These are phyloP conservation scores for Zymoseptoria passerinii DNA, from an alignment of 2,329 filamentous ascomycete genomes.

Conservation along the genomic window DNA sequence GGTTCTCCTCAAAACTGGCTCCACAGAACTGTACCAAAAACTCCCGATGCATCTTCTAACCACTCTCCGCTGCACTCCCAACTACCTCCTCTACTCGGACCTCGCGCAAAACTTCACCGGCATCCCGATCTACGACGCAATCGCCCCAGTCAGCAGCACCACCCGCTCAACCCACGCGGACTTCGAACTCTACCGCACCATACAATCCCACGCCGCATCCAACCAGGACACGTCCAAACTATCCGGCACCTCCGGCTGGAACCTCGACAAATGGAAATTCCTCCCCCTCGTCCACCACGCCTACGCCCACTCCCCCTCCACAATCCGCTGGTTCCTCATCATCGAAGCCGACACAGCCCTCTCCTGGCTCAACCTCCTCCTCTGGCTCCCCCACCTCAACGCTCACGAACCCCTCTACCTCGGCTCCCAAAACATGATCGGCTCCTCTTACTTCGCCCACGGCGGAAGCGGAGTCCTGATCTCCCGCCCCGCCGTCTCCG, in stretches of 20 bases:
- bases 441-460: conserved; percentile 34
- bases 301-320: conserved; percentile 37
- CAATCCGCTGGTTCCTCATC: conserved; percentile 49
- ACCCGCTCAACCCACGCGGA: conserved; percentile 26
- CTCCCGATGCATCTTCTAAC: conserved; percentile 49
- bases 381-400: conserved; percentile 43
- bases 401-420: conserved; percentile 40
- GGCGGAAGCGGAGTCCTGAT: conserved; percentile 39
- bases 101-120: conserved; percentile 39
- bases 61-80: conserved; percentile 43
- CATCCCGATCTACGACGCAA: conserved; percentile 30
- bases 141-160: conserved; percentile 23
- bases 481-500: conserved; percentile 34
- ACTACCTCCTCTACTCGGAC: conserved; percentile 45
- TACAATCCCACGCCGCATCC: conserved; percentile 25
- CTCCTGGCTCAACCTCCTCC: conserved; percentile 40
- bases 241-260: conserved; percentile 39
- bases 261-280: conserved; percentile 51
- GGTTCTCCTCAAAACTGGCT: conserved; percentile 52
- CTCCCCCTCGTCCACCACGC: conserved; percentile 47
- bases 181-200: conserved; percentile 28
- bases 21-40: conserved; percentile 49
- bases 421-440: conserved; percentile 37
- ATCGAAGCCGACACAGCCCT: conserved; percentile 49
- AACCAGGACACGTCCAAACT: conserved; percentile 27